A percentile compares a stretch with the other conserved stretches of the same genome.
These are phyloP conservation scores for Phytophthora cryptogea DNA, from an alignment of 352 stramenopile genomes.

Conservation along the genomic window DNA sequence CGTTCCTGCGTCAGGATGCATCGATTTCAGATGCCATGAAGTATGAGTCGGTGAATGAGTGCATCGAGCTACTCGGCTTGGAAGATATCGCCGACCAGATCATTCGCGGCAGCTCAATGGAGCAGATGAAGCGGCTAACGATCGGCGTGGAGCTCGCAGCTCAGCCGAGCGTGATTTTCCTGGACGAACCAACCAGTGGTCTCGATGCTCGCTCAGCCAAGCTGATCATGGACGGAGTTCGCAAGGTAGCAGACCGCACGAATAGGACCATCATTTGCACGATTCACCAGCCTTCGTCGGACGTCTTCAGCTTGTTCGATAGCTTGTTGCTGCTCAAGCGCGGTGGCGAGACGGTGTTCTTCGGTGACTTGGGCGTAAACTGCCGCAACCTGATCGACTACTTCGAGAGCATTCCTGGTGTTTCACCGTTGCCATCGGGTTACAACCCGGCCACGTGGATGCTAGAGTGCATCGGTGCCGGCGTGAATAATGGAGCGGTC, in stretches of 20 bases:
- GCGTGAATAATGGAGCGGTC: conserved; percentile 21
- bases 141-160: conserved; percentile 52
- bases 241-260: conserved; percentile 15
- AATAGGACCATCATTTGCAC: conserved; percentile 20
- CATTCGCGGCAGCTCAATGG: conserved; percentile 41
- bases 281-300: conserved; percentile 19
- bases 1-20: conserved; percentile 61
- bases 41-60: conserved; percentile 36
- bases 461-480: conserved; percentile 63
- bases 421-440: conserved; percentile 31
- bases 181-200: conserved; percentile 54
- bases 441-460: conserved; percentile 85
- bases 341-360: conserved; percentile 40
- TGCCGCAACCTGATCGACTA: conserved; percentile 44
- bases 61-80: conserved; percentile 81
- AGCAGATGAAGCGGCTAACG: conserved; percentile 30
- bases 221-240: conserved; percentile 22
- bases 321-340: conserved; percentile 31
- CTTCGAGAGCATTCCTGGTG: conserved; percentile 42
- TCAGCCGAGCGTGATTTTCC: conserved; percentile 49
- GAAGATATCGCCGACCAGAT: conserved; percentile 56
- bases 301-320: conserved; percentile 19
- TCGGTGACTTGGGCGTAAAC: conserved; percentile 34
- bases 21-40: conserved; percentile 35
- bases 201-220: conserved; percentile 33